Percentiles rank a stretch among this genome's conserved stretches.
These are phyloP conservation scores for Botrytis deweyae DNA, from an alignment of 2,329 filamentous ascomycete genomes.

Conservation along the genomic window DNA sequence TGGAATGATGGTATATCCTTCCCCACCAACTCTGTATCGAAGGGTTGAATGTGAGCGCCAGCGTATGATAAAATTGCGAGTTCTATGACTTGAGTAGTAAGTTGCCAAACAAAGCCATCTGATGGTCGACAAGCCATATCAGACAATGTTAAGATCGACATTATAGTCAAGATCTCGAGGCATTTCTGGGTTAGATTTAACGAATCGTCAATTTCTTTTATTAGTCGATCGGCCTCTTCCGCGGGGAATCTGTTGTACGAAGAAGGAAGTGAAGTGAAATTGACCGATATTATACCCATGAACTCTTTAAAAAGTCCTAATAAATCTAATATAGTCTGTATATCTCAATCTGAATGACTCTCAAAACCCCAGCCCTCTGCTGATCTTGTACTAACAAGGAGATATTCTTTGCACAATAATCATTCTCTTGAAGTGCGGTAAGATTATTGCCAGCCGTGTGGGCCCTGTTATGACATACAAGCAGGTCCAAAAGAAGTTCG, in stretches of 20 bases:
- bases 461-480: not conserved
- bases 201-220: not conserved
- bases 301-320: not conserved
- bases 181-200: not conserved
- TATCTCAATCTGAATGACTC: not conserved
- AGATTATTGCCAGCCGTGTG: not conserved
- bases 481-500: not conserved
- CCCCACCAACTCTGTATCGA: slow-evolving; percentile 18
- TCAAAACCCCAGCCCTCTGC: not conserved
- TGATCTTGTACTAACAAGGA: slow-evolving; percentile 1
- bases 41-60: slow-evolving; percentile 23
- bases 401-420: not conserved
- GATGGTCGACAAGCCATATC: not conserved
- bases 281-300: not conserved
- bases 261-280: not conserved
- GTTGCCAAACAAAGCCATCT: slow-evolving; percentile 7
- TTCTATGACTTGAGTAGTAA: slow-evolving; percentile 20
- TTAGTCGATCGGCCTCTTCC: not conserved
- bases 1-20: not conserved
- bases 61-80: slow-evolving; percentile 25
- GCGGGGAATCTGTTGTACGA: no score
- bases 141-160: not conserved
- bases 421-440: not conserved
- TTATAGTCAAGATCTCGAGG: not conserved
- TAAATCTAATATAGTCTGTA: slow-evolving; percentile 1